A percentile compares a stretch with the other conserved stretches of the same genome.
Conservation (phyloP, 495 filamentous ascomycete species). For the Rostrohypoxylon terebratum region DNA sequence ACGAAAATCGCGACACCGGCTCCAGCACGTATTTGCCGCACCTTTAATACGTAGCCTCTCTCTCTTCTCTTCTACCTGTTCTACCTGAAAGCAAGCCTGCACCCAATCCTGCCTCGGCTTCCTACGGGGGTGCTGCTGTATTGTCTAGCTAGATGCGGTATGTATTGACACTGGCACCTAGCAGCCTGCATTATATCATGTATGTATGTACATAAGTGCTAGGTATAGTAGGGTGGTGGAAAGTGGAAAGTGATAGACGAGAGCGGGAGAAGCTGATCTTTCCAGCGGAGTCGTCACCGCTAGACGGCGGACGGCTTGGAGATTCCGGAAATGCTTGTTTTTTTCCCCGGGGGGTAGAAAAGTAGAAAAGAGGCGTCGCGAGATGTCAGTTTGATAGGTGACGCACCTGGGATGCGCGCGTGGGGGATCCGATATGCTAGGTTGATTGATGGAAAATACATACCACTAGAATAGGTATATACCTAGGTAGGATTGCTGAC, state of each 20-base stretch:
- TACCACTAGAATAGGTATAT: too few relatives aligned
- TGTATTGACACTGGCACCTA: background rate
- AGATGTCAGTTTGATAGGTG: background rate
- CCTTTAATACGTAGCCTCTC: background rate
- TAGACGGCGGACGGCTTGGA: constrained; percentile 38
- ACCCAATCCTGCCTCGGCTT: constrained; percentile 29
- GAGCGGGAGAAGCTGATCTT: too few relatives aligned
- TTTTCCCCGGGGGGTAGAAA: constrained; percentile 6
- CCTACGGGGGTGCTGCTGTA: background rate
- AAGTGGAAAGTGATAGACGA: background rate
- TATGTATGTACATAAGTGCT: background rate
- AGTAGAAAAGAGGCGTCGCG: too few relatives aligned
- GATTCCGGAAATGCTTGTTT: constrained; percentile 41
- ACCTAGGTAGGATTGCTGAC: background rate
- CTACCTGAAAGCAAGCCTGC: background rate
- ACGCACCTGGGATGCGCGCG: constrained; percentile 1
- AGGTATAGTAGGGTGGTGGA: background rate
- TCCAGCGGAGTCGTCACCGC: constrained; percentile 25
- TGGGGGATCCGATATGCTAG: constrained; percentile 11
- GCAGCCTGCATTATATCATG: background rate
- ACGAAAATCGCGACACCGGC: constrained; percentile 30
- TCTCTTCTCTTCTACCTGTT: background rate
- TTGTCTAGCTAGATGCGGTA: background rate
- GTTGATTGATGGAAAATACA: background rate
- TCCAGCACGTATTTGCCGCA: constrained; percentile 21